These are phyloP conservation scores for Emmonsia crescens DNA, from an alignment of 2,329 filamentous ascomycete genomes.

Conservation along the genomic window DNA sequence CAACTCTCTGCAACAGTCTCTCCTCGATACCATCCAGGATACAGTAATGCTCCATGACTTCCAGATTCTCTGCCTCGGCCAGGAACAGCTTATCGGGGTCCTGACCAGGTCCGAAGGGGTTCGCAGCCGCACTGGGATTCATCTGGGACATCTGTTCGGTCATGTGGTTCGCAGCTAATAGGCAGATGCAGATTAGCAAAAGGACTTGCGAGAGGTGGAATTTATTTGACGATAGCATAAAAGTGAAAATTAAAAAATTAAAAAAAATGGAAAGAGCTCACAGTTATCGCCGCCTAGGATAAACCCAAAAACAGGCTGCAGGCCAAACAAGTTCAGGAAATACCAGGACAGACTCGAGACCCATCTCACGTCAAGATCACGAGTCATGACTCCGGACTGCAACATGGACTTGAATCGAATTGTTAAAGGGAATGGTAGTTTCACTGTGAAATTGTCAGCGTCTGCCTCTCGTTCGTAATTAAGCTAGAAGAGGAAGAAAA, in stretches of 20 bases:
- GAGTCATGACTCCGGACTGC: slow-evolving; percentile 89
- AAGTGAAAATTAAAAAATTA: slow-evolving; percentile 4
- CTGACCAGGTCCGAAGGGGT: slow-evolving; percentile 83
- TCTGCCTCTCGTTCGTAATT: neutral
- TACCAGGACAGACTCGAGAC: slow-evolving; percentile 99
- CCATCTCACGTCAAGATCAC: slow-evolving; percentile 94
- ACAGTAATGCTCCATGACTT: slow-evolving; percentile 87
- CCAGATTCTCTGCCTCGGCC: slow-evolving; percentile 86
- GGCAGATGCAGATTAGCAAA: neutral
- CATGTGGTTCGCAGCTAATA: slow-evolving; percentile 79
- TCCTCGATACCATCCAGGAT: slow-evolving; percentile 82
- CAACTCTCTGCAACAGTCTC: slow-evolving; percentile 54
- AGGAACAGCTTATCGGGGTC: slow-evolving; percentile 94
- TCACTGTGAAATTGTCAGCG: slow-evolving; percentile 47
- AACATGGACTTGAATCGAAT: slow-evolving; percentile 99
- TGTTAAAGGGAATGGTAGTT: slow-evolving; percentile 92
- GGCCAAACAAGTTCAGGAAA: slow-evolving; percentile 90
- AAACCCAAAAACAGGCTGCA: slow-evolving; percentile 96
- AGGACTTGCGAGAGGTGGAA: neutral
- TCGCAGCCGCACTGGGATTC: slow-evolving; percentile 52
- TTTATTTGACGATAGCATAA: neutral
- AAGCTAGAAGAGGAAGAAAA: neutral
- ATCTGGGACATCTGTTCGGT: slow-evolving; percentile 70
- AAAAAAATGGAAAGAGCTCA: slow-evolving; percentile 37
- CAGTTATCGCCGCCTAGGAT: slow-evolving; percentile 92